Percentiles rank a stretch among this genome's conserved stretches.
These are phyloP conservation scores for Santalum album DNA, from an alignment of 164 flowering plant species.

Conservation along the genomic window DNA sequence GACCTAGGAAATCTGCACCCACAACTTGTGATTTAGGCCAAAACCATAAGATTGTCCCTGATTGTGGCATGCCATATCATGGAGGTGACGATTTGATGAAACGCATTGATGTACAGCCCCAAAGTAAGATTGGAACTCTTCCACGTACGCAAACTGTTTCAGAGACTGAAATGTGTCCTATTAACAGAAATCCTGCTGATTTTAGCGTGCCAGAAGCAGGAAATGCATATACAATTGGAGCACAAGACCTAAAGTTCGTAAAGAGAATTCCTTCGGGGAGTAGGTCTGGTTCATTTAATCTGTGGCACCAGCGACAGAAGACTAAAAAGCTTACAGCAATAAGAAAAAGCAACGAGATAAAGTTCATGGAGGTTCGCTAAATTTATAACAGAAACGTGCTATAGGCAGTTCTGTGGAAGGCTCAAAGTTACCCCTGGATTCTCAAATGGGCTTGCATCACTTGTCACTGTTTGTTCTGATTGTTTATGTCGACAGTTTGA, in stretches of 20 bases:
- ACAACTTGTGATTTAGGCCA: slow-evolving; percentile 10
- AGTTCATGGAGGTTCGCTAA: background rate
- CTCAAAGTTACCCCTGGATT: background rate
- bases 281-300: background rate
- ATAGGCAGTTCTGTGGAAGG: background rate
- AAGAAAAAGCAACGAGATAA: background rate
- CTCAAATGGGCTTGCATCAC: background rate
- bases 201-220: background rate
- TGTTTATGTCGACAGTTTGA: background rate
- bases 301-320: background rate
- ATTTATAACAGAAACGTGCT: background rate
- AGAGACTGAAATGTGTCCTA: background rate
- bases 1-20: slow-evolving; percentile 16
- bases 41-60: slow-evolving; percentile 13
- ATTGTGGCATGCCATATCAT: slow-evolving; percentile 10
- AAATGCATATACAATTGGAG: background rate
- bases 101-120: slow-evolving; percentile 11
- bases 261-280: background rate
- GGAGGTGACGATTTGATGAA: slow-evolving; percentile 8
- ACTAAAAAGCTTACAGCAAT: background rate
- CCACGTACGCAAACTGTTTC: slow-evolving; percentile 11
- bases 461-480: background rate
- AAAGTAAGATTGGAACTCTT: slow-evolving; percentile 9
- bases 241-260: background rate
- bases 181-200: background rate